A percentile compares a stretch with the other conserved stretches of the same genome.
These are phyloP conservation scores for Arabidopsis hybrid DNA, from an alignment of 441 rosid species.

Conservation along the genomic window DNA sequence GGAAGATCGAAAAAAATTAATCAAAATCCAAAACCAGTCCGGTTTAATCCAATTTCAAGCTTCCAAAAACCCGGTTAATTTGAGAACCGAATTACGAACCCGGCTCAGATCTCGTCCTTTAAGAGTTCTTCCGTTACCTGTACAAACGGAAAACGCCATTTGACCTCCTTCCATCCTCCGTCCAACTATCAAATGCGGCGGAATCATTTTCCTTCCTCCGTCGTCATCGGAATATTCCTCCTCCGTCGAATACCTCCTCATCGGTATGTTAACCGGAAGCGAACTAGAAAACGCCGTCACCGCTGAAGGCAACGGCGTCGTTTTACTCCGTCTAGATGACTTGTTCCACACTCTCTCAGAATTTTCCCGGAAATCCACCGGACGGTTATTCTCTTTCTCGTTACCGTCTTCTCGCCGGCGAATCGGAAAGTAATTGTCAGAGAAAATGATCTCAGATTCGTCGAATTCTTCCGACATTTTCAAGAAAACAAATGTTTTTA, in stretches of 20 bases:
- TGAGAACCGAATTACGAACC: conserved; percentile 84
- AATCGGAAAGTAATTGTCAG: conserved; percentile 44
- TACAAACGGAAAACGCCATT: conserved; percentile 83
- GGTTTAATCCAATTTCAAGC: conserved; percentile 41
- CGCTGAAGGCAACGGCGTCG: conserved; percentile 41
- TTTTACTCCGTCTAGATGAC: conserved; percentile 22
- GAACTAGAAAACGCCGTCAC: conserved; percentile 39
- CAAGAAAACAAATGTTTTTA: neutral
- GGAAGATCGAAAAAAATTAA: neutral
- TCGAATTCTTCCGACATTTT: conserved; percentile 78
- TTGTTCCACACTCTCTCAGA: conserved; percentile 11
- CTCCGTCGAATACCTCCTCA: conserved; percentile 40
- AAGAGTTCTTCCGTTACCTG: conserved; percentile 86
- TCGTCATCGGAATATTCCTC: conserved; percentile 52
- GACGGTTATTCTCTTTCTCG: conserved; percentile 36
- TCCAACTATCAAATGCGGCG: conserved; percentile 79
- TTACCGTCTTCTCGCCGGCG: conserved; percentile 9
- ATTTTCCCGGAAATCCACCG: conserved; percentile 23
- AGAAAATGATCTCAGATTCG: conserved; percentile 78
- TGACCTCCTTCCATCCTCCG: conserved; percentile 57
- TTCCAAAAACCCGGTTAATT: conserved; percentile 89
- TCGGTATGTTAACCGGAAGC: conserved; percentile 63
- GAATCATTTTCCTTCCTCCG: conserved; percentile 52
- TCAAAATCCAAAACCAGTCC: neutral
- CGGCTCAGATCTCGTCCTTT: conserved; percentile 84